phyloP scores from a whole-genome alignment of 1,284 basidiomycete genomes.

The Papiliotrema terrestris region DNA sequence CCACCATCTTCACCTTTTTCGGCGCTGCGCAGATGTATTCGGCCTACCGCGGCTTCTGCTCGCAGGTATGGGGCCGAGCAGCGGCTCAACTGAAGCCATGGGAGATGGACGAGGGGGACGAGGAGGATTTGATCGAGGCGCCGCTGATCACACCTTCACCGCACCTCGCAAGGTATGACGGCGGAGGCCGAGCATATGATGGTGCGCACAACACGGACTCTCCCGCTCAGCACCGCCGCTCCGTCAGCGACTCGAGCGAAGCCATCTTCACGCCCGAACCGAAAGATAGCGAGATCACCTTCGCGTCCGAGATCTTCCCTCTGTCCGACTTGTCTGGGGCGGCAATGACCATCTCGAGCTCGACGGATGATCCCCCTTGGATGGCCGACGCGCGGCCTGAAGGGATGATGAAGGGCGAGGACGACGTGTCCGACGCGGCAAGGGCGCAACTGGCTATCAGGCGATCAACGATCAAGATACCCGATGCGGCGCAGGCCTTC shows the following conservation, averaged over 20 bases:
- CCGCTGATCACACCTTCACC: not conserved
- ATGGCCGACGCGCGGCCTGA: not conserved
- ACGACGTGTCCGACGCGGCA: slow-evolving; percentile 12
- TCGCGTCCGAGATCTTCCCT: slow-evolving; percentile 4
- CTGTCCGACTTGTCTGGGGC: not conserved
- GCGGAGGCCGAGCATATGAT: not conserved
- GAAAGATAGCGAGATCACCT: not conserved
- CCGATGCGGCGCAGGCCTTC: slow-evolving; percentile 23
- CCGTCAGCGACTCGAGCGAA: not conserved
- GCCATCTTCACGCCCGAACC: not conserved
- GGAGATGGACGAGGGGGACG: slow-evolving; percentile 32
- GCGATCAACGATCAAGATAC: slow-evolving; percentile 22
- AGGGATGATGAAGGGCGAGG: not conserved
- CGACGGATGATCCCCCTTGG: not conserved
- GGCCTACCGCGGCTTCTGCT: slow-evolving; percentile 36
- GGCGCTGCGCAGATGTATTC: slow-evolving; percentile 36
- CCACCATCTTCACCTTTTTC: slow-evolving; percentile 31
- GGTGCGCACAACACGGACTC: no score
- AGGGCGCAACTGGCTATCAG: slow-evolving; percentile 17
- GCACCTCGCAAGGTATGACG: not conserved
- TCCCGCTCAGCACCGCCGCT: no score
- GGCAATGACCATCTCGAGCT: not conserved
- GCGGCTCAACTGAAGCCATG: slow-evolving; percentile 33
- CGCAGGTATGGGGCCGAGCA: slow-evolving; percentile 34
- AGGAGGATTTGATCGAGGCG: slow-evolving; percentile 8